phyloP scores from a whole-genome alignment of 495 filamentous ascomycete species.

The Penicillium maclennaniae region DNA sequence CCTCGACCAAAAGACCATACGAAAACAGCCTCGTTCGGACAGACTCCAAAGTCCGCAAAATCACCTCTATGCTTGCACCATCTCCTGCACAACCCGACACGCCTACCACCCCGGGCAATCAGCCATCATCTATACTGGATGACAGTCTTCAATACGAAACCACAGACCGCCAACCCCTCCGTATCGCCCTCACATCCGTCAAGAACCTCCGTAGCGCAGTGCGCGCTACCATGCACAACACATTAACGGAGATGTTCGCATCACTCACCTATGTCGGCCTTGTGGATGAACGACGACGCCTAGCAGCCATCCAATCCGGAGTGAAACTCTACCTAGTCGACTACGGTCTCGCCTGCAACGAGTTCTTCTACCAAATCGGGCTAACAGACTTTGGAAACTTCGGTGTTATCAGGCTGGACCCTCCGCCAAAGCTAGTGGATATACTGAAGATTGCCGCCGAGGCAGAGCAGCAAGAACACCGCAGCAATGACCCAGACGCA shows the following conservation, averaged over 20 bases:
- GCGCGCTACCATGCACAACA: conserved; percentile 81
- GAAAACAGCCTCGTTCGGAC: conserved; percentile 90
- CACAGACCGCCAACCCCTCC: conserved; percentile 61
- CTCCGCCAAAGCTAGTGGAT: conserved; percentile 65
- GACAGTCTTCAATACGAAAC: conserved; percentile 64
- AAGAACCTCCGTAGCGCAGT: conserved; percentile 78
- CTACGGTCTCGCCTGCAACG: conserved; percentile 81
- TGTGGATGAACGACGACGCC: conserved; percentile 79
- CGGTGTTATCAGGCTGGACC: conserved; percentile 75
- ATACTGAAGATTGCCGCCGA: conserved; percentile 71
- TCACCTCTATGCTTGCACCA: conserved; percentile 85
- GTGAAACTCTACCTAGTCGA: conserved; percentile 92
- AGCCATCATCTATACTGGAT: conserved; percentile 25
- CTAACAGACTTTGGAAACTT: conserved; percentile 97
- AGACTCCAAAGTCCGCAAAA: conserved; percentile 86
- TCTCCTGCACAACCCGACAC: conserved; percentile 17
- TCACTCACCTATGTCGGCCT: conserved; percentile 92
- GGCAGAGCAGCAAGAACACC: conserved; percentile 47
- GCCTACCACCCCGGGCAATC: conserved; percentile 14
- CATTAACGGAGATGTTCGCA: conserved; percentile 83
- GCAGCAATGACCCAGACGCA: conserved; percentile 35
- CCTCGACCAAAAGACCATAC: conserved; percentile 59
- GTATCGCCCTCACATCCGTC: conserved; percentile 73
- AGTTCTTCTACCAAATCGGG: conserved; percentile 96
- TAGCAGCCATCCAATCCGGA: conserved; percentile 89